Base-by-base conservation (phyloP, 108 stramenopile species). In the Aurantiochytrium sp. region DNA sequence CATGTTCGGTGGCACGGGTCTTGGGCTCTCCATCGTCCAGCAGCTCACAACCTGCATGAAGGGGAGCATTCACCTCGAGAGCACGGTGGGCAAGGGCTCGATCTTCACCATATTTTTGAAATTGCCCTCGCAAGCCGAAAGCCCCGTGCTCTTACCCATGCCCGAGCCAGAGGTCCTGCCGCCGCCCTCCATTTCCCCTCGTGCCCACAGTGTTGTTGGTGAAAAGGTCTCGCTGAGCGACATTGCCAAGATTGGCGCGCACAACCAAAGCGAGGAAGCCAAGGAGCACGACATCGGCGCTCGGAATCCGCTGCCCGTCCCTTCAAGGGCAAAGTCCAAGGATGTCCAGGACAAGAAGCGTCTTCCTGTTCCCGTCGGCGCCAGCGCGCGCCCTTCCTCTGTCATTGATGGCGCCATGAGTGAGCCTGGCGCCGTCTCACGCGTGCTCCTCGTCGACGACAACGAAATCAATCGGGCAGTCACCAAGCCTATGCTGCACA, bases 401-500 rank as follows among this genome's bases (percentile, higher is more conserved):
- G n/a, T n/a, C n/a, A n/a, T n/a, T n/a, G n/a, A n/a, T n/a, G n/a
- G n/a, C n/a, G n/a, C n/a, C n/a, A n/a, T n/a, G n/a, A n/a, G n/a
- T n/a, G n/a, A n/a, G n/a, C n/a, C 24, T 19, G 1, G 34, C 59
- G 34, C 6, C 10, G 24, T 34, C 21, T 27, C 27, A 12, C 73
- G 73, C 17, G 73, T 81, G 0, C 73, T 81, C 1, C 39, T 81
- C n/a, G 73, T 48, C 2, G 73, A 81, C 32, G 73, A 81, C 45
- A 81, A 81, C 73, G 42, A 41, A 27, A 48, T 81, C 45, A 81
- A 81, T 42, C 73, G 73, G 6, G 45, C 45, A 6, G 73, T 81
- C 73, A 81, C 45, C 8, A 81, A 41, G 39, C 39, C 42, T 17
- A 41, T 81, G 73, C 45, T 81, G 3, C 39, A 81, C n/a, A 81